Evolutionary conservation across 768 basidiomycete species (phyloP), one percentile per base, ranked within the genome.

Genomic region (Nidula microcarpa): DNA sequence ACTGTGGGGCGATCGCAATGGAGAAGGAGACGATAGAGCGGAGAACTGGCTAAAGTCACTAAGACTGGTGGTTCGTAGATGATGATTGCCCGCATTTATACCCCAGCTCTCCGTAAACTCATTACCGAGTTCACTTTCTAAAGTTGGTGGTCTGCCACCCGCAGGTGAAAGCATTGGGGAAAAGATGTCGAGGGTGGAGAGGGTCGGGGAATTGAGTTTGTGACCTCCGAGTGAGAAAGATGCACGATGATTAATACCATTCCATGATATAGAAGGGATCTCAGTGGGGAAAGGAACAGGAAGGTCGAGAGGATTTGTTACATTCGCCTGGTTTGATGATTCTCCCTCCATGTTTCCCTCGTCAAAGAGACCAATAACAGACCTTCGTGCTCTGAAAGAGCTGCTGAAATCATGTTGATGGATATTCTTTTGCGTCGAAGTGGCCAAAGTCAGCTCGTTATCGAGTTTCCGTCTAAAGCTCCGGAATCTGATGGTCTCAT

Each of bases 311-410:
- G 23, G 23, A 23, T 23, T 23, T 23, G 4, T 23, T 23, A 23
- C 23, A 23, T 23, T 4, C 4, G 23, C 2, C 23, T 23, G 23
- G 23, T 23, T 23, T 23, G 23, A 23, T 23, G 23, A 23, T 23
- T 34, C 54, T 64, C 18, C 4, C 36, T 55, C 62, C 23, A 57
- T 53, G n/a, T 61, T 60, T 17, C 46, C 49, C 6, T 62, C 56
- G 60, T 84, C 80, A 57, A 89, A 89, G 6, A 88, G 68, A 10
- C 85, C 85, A 34, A 87, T 74, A 23, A 88, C 80, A 9, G 80
- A 81, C 55, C 80, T 85, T 44, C 75, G 71, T n/a, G 62, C 55
- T 58, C 67, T 74, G 6, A 57, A 52, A 5, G 58, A 43, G 33
- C 52, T 56, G 1, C 53, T 33, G 5, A 61, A 30, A 32, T 55